These are phyloP conservation scores for Trichomonascaceae sp. DNA, from an alignment of 1,139 yeast genomes.

Conservation along the genomic window DNA sequence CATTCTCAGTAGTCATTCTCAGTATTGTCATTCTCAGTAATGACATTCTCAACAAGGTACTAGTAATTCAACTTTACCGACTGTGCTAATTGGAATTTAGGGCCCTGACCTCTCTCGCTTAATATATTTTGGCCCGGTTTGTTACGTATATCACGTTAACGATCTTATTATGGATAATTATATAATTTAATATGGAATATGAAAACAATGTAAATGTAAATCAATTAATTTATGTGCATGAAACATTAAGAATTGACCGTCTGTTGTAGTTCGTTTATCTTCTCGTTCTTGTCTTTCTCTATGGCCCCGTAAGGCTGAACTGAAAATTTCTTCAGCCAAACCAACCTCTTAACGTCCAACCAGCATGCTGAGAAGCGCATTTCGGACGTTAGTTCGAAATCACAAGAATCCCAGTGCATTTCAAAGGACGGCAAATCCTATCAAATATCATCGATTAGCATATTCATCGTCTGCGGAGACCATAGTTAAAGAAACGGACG, in stretches of 20 bases:
- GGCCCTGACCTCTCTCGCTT: too few relatives aligned
- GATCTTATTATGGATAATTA: background rate
- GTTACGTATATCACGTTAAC: background rate
- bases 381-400: background rate
- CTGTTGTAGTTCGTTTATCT: background rate
- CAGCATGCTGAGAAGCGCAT: background rate
- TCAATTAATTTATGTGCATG: too few relatives aligned
- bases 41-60: too few relatives aligned
- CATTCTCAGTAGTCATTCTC: too few relatives aligned
- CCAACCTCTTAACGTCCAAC: background rate
- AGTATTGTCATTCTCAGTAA: too few relatives aligned
- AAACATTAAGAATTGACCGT: too few relatives aligned
- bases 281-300: background rate
- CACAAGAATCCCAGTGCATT: background rate
- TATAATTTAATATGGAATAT: background rate
- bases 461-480: background rate
- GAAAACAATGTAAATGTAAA: background rate
- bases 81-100: too few relatives aligned
- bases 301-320: background rate
- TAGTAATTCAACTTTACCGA: too few relatives aligned
- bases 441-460: background rate
- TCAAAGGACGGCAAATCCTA: background rate
- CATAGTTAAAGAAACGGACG: constrained; percentile 3
- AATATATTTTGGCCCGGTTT: background rate
- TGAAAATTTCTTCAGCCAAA: background rate